Base-by-base conservation (phyloP, 306 rosid genomes). In the Astragalus membranaceus region DNA sequence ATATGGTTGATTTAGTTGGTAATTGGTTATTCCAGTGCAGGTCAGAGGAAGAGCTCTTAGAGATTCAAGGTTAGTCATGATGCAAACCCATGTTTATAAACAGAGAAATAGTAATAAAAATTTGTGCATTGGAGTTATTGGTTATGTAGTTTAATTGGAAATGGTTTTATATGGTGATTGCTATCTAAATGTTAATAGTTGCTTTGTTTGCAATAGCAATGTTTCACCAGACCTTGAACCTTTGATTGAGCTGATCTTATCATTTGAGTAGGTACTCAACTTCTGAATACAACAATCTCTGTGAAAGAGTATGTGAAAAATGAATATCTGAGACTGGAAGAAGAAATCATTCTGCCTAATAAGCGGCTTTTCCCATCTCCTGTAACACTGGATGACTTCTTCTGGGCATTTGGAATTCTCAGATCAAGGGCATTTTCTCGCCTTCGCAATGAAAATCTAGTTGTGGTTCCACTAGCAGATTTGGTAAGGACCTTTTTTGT, bases 1-100 rank as follows among this genome's bases (percentile, higher is more conserved):
- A 58, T 72, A 75, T 80, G 66, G 70, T 78, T 84, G 89, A 79
- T 80, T 80, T 78, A 77, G 82, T 85, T 87, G 79, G 86, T 84
- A 76, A 78, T 76, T 83, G 81, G 67, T 84, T 88, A 83, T 85
- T 93, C 81, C 96, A 87, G 98, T 76, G 96, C 98, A 94, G 98
- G 98, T 94, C 96, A 88, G 97, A 90, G 86, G 92, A 90, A 84
- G 98, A 94, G 94, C 97, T 94, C 41, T 72, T 80, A 7, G 92
- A 90, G 62, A 84, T 90, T 71, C 94, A 85, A 88, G 97, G 98
- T 94, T 78, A 64, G 88, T 81, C 56, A 7, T 6, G 37, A 53
- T 54, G 26, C 48, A 29, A 47, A 53, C 35, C 50, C 60, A 57
- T 67, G 29, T 47, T 29, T 11, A 1, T 2, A n/a, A 32, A 6